These are phyloP conservation scores for Microstroma glucosiphilum DNA, from an alignment of 1,284 basidiomycete genomes.

Conservation along the genomic window DNA sequence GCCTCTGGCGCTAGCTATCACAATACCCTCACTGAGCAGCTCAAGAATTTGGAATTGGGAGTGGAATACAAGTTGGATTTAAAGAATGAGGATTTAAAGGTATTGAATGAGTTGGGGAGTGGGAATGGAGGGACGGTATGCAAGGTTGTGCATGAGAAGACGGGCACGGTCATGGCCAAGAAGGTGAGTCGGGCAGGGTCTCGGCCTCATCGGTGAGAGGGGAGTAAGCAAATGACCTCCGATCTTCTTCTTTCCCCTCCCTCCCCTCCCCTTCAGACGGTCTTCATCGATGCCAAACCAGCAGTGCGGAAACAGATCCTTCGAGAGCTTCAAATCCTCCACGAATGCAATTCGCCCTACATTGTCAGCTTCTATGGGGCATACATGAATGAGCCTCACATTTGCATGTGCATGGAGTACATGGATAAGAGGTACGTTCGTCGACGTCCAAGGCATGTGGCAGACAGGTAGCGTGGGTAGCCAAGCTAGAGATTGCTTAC, in stretches of 20 bases:
- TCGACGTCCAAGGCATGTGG: conserved; percentile 1
- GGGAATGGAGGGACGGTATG: conserved; percentile 98
- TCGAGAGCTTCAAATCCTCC: conserved; percentile 95
- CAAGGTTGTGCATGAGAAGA: conserved; percentile 57
- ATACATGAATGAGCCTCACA: conserved; percentile 89
- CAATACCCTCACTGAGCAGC: conserved; percentile 43
- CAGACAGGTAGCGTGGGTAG: no score
- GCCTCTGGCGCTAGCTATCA: conserved; percentile 32
- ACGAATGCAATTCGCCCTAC: conserved; percentile 85
- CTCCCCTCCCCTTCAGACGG: conserved; percentile 61
- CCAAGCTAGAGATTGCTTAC: not conserved
- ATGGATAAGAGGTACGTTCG: conserved; percentile 66
- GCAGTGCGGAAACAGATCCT: conserved; percentile 96
- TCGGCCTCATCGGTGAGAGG: not conserved
- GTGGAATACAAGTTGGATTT: conserved; percentile 53
- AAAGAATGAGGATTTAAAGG: conserved; percentile 55
- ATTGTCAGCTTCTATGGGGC: conserved; percentile 97
- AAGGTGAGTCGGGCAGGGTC: conserved; percentile 22
- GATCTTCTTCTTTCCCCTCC: conserved; percentile 3
- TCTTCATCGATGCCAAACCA: conserved; percentile 94
- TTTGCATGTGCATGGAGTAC: conserved; percentile 97
- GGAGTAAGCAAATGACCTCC: not conserved
- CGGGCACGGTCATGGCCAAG: conserved; percentile 45
- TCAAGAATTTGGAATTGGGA: conserved; percentile 52
- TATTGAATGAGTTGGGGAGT: conserved; percentile 80